phyloP scores from a whole-genome alignment of 1,284 basidiomycete genomes.

The Termitomyces sp. region DNA sequence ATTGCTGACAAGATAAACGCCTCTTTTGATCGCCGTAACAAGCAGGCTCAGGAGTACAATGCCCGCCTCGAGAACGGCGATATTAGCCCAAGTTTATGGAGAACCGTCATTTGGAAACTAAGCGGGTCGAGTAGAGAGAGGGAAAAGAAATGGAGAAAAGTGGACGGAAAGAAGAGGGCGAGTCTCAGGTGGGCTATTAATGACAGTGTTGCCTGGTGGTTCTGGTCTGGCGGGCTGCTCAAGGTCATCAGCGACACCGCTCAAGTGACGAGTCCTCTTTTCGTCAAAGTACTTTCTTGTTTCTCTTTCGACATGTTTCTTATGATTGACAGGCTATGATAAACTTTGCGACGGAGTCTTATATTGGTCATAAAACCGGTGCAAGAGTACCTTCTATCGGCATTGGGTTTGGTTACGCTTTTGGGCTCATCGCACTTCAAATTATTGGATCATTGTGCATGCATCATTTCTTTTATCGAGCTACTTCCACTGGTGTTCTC shows the following conservation, averaged over 20 bases:
- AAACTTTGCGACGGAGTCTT: conserved; percentile 67
- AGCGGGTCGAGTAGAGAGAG: conserved; percentile 46
- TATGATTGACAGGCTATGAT: conserved; percentile 56
- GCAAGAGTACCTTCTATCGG: conserved; percentile 54
- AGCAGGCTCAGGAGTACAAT: conserved; percentile 68
- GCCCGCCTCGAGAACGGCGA: conserved; percentile 57
- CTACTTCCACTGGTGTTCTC: conserved; percentile 73
- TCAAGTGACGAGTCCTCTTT: conserved; percentile 69
- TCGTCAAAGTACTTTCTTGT: conserved; percentile 54
- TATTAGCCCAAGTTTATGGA: conserved; percentile 48
- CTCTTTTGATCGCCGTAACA: conserved; percentile 61
- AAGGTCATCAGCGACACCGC: conserved; percentile 74
- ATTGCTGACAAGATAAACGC: conserved; percentile 61
- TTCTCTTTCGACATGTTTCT: neutral
- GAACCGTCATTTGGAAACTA: conserved; percentile 56
- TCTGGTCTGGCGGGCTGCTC: conserved; percentile 77
- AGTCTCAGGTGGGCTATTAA: conserved; percentile 75
- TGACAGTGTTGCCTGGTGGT: conserved; percentile 78
- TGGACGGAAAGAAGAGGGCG: conserved; percentile 58
- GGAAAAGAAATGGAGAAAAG: conserved; percentile 61
- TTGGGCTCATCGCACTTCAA: conserved; percentile 71
- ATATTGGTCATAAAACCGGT: conserved; percentile 46
- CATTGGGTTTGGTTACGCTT: conserved; percentile 68
- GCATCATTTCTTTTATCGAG: conserved; percentile 81
- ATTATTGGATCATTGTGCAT: conserved; percentile 62